Evolutionary conservation across 176 grass and related monocot species (phyloP).

Genomic region (Tillandsia fasciculata): DNA sequence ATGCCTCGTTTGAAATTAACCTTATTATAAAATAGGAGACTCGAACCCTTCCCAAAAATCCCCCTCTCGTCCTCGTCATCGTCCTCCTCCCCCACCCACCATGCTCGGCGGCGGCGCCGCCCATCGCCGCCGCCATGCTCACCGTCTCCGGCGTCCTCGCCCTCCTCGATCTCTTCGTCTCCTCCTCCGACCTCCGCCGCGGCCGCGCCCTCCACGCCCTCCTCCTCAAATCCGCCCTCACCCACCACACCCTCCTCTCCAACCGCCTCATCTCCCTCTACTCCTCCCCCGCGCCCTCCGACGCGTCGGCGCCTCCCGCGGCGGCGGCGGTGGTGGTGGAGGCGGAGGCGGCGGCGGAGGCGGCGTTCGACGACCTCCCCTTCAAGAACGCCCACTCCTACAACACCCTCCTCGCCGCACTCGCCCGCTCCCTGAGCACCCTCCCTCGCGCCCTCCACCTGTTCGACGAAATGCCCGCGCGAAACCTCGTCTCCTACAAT

Average conservation of each 20-base stretch:
- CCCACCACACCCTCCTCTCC: constrained; percentile 45
- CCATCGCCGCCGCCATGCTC: constrained; percentile 15
- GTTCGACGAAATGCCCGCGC: constrained; percentile 35
- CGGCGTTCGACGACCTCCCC: constrained; percentile 33
- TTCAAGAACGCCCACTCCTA: constrained; percentile 50
- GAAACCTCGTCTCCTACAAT: constrained; percentile 57
- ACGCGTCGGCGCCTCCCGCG: background rate
- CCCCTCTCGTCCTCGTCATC: constrained; percentile 15
- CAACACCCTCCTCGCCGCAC: constrained; percentile 39
- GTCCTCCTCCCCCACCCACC: background rate
- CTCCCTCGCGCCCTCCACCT: constrained; percentile 26
- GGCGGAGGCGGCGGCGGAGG: background rate
- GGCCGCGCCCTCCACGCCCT: constrained; percentile 25
- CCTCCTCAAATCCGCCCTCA: constrained; percentile 56
- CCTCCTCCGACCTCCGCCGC: constrained; percentile 24
- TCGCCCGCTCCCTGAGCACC: constrained; percentile 1
- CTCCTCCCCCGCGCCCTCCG: constrained; percentile 21
- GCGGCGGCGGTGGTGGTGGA: no score
- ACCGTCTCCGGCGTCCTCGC: constrained; percentile 16
- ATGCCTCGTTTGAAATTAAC: no score
- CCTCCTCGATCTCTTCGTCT: constrained; percentile 31
- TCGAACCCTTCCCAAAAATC: background rate
- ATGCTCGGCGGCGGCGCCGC: background rate
- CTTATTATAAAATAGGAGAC: background rate
- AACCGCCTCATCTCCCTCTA: constrained; percentile 43